Evolutionary conservation across 352 stramenopile genomes (phyloP).

Genomic region (Ochromonadaceae sp.): DNA sequence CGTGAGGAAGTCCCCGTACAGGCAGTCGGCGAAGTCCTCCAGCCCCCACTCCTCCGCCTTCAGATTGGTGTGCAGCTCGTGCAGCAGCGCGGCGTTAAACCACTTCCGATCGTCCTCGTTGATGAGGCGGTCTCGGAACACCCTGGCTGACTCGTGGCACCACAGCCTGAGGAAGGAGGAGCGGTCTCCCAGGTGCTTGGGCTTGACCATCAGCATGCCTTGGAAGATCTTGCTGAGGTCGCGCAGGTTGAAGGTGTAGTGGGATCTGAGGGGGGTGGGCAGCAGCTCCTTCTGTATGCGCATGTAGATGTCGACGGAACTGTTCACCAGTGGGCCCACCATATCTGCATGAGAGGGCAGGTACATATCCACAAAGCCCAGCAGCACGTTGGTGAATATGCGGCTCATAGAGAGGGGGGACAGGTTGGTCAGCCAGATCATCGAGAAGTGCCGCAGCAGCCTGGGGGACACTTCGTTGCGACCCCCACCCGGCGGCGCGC

Average conservation of each 20-base stretch:
- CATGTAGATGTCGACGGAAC: slow-evolving; percentile 65
- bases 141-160: slow-evolving; percentile 70
- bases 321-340: slow-evolving; percentile 54
- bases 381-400: slow-evolving; percentile 73
- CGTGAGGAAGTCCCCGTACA: slow-evolving; percentile 74
- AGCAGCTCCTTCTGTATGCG: slow-evolving; percentile 65
- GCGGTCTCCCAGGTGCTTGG: slow-evolving; percentile 17
- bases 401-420: slow-evolving; percentile 41
- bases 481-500: slow-evolving; percentile 59
- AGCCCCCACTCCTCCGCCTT: slow-evolving; percentile 21
- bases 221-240: slow-evolving; percentile 82
- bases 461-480: slow-evolving; percentile 62
- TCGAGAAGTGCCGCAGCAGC: slow-evolving; percentile 68
- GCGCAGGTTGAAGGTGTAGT: slow-evolving; percentile 84
- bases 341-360: slow-evolving; percentile 52
- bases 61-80: slow-evolving; percentile 24
- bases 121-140: slow-evolving; percentile 75
- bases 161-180: slow-evolving; percentile 54
- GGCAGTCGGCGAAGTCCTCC: slow-evolving; percentile 43
- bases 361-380: slow-evolving; percentile 53
- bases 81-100: slow-evolving; percentile 46
- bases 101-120: slow-evolving; percentile 57
- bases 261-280: slow-evolving; percentile 65
- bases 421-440: slow-evolving; percentile 71
- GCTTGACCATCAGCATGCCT: slow-evolving; percentile 66